Base-by-base conservation (phyloP, 352 stramenopile species). In the Pythium scleroteichum region DNA sequence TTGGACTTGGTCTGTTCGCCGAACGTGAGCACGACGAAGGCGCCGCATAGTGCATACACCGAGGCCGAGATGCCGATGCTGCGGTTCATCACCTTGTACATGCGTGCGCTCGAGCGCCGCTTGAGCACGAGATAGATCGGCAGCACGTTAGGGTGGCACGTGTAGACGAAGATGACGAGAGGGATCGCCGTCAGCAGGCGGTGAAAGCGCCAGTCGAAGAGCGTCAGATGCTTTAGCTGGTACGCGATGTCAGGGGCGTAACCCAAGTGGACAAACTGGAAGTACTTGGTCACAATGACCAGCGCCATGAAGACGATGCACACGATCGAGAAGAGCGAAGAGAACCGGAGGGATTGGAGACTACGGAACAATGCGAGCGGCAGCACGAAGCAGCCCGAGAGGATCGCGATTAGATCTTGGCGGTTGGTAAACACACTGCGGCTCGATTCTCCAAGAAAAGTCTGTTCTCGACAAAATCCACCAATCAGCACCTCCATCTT, bases 121-220 rank as follows among this genome's bases (percentile, higher is more conserved):
- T 96, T 93, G 50, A 96, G 87, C 44, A 95, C 82, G 47, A 94
- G 67, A 63, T 94, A 96, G 46, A 96, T 96, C 8, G 87, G 87
- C 17, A 95, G 74, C 27, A 96, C 82, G 64, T 95, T 96, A 16
- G 87, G 87, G 46, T 96, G 87, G 48, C 87, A 96, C 9, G 87
- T 96, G 78, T 82, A 96, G 48, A 78, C 87, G 40, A 95, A 96
- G 27, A 96, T 87, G 32, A 96, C 85, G 22, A 96, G 82, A 5
- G 87, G 87, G 0, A 95, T 71, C 9, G 85, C 76, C 9, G 73
- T 82, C 27, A 96, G 68, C 23, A 96, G 66, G 26, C 82, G 77
- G 13, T 62, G 70, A 13, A 93, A 65, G 0, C 58, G 66, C 68
- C 80, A 91, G 52, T 94, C 75, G 57, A 90, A 90, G 16, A 96